These are phyloP conservation scores for Diaporthe vaccinii DNA, from an alignment of 2,329 filamentous ascomycete species.

Conservation along the genomic window DNA sequence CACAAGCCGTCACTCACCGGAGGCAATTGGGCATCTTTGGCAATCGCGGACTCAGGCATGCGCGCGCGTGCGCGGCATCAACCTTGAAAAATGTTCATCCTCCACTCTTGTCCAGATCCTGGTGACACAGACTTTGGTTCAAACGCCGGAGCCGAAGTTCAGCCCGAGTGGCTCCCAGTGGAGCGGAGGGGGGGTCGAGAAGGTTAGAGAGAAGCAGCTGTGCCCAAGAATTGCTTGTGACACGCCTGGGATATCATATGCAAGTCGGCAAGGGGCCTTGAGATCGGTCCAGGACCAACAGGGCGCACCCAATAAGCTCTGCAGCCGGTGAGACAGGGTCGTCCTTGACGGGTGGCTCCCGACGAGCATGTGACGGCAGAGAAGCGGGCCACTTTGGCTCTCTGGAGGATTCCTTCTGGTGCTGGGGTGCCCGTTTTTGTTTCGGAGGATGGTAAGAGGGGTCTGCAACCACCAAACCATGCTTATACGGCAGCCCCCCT, in stretches of 20 bases:
- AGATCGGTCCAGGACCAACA: constrained; percentile 27
- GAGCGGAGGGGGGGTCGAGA: constrained; percentile 9
- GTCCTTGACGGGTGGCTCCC: constrained; percentile 36
- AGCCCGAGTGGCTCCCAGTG: constrained; percentile 7
- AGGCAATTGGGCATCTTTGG: neutral
- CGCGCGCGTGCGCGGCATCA: neutral
- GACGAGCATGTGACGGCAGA: constrained; percentile 40
- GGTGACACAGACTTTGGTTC: constrained; percentile 29
- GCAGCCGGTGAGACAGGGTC: constrained; percentile 38
- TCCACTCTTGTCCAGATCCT: neutral
- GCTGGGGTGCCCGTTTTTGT: constrained; percentile 14
- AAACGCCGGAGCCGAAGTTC: constrained; percentile 32
- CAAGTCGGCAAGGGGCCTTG: constrained; percentile 32
- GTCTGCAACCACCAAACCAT: neutral
- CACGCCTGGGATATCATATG: constrained; percentile 36
- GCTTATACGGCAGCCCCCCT: neutral
- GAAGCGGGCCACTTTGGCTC: constrained; percentile 2
- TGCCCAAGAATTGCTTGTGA: constrained; percentile 42
- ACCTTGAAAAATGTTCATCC: neutral
- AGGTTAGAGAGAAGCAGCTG: constrained; percentile 8
- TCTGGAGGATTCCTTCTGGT: neutral
- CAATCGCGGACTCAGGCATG: neutral
- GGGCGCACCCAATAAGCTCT: constrained; percentile 28
- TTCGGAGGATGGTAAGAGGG: constrained; percentile 17
- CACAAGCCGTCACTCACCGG: neutral